Evolutionary conservation across 352 stramenopile genomes (phyloP).

Genomic region (Thraustochytrium sp.): DNA sequence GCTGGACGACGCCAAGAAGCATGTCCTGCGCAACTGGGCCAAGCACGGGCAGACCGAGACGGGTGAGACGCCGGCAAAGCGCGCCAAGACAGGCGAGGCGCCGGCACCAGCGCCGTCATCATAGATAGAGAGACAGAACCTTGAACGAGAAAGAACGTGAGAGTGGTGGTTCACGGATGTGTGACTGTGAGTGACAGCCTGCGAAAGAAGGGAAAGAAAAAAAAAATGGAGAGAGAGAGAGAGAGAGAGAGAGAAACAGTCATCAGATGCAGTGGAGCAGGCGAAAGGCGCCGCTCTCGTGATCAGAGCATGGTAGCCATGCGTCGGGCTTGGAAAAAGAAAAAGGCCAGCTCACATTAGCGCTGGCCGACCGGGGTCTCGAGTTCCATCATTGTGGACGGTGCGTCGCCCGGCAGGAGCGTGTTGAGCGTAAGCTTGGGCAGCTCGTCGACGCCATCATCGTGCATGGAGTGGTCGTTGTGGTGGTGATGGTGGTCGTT

Average conservation of each 20-base stretch:
- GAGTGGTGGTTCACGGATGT: too few species aligned
- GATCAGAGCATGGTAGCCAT: too few species aligned
- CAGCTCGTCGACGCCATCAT: not conserved
- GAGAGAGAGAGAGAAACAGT: not conserved
- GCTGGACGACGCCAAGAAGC: not conserved
- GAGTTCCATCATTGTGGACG: constrained; percentile 21
- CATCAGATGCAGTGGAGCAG: too few species aligned
- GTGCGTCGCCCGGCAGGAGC: not conserved
- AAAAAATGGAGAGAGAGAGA: not conserved
- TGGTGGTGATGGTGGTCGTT: not conserved
- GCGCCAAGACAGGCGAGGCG: too few species aligned
- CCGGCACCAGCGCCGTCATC: not conserved
- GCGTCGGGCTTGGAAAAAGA: too few species aligned
- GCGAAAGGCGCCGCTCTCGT: too few species aligned
- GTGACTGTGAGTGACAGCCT: too few species aligned
- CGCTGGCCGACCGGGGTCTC: not conserved
- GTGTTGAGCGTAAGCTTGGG: constrained; percentile 39
- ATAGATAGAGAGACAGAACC: not conserved
- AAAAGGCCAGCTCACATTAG: too few species aligned
- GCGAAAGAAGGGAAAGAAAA: not conserved
- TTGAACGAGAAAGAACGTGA: constrained; percentile 8
- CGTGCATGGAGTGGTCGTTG: constrained; percentile 16
- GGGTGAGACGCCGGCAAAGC: too few species aligned
- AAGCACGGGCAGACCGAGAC: not conserved
- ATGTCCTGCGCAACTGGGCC: not conserved